A percentile compares a stretch with the other conserved stretches of the same genome.
Evolutionary conservation across 768 basidiomycete species (phyloP).

Genomic region (Russula compacta): DNA sequence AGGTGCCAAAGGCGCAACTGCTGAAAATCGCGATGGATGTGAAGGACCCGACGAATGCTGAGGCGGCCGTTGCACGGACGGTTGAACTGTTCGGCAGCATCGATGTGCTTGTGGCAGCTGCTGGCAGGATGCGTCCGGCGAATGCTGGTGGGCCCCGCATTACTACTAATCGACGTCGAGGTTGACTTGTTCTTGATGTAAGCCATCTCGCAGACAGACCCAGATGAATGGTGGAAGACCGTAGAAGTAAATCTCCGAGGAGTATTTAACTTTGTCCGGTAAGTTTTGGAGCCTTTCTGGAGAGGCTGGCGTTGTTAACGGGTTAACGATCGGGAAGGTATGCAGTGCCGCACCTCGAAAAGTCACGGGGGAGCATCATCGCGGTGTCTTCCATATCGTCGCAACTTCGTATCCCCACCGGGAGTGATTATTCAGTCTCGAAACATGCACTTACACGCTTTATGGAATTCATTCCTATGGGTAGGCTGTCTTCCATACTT

Average conservation of each 20-base stretch:
- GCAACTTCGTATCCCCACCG: neutral
- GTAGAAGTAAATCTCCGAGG: slow-evolving; percentile 10
- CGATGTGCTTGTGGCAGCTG: slow-evolving; percentile 4
- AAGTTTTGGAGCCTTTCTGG: too few relatives aligned
- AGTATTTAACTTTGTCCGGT: slow-evolving; percentile 6
- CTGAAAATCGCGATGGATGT: slow-evolving; percentile 1
- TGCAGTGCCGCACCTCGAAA: neutral
- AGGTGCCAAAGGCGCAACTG: neutral
- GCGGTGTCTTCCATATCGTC: neutral
- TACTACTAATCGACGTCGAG: neutral
- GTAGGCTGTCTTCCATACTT: neutral
- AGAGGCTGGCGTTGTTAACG: too few relatives aligned
- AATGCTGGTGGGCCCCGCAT: neutral
- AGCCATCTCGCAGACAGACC: neutral
- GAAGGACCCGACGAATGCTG: neutral
- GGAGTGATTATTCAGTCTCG: neutral
- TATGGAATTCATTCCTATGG: slow-evolving; percentile 4
- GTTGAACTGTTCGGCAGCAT: slow-evolving; percentile 3
- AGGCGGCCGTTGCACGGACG: neutral
- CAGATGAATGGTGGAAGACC: slow-evolving; percentile 8
- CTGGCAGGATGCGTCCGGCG: neutral
- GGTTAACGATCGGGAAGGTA: too few relatives aligned
- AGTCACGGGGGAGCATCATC: neutral
- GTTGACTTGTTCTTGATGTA: neutral
- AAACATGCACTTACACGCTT: slow-evolving; percentile 8